These are phyloP conservation scores for Leucosporidium yakuticum DNA, from an alignment of 768 basidiomycete genomes.

Conservation along the genomic window DNA sequence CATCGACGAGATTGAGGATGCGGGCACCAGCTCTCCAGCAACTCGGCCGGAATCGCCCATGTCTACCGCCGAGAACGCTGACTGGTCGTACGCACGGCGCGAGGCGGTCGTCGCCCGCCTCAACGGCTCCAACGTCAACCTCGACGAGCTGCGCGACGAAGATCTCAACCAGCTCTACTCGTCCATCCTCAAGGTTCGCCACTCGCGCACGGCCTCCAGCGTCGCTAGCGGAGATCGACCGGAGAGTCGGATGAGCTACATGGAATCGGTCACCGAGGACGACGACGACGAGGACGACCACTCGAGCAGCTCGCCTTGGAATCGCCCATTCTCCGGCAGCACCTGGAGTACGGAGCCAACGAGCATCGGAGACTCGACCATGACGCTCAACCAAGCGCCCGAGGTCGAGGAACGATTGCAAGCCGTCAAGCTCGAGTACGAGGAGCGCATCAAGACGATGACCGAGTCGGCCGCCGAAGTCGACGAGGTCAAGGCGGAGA, in stretches of 20 bases:
- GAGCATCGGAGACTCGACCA: constrained; percentile 59
- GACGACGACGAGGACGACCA: constrained; percentile 33
- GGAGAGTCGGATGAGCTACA: constrained; percentile 54
- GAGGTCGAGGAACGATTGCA: constrained; percentile 52
- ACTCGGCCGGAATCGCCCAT: constrained; percentile 69
- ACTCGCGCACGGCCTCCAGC: constrained; percentile 57
- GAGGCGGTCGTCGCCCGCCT: constrained; percentile 85
- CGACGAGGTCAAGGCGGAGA: constrained; percentile 40
- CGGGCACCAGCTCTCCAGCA: constrained; percentile 47
- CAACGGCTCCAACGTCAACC: constrained; percentile 70
- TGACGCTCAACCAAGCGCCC: constrained; percentile 49
- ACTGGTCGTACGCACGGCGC: constrained; percentile 95
- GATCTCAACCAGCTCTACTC: constrained; percentile 69
- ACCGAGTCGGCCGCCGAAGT: constrained; percentile 45
- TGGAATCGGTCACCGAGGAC: constrained; percentile 35
- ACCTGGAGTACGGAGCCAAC: constrained; percentile 75
- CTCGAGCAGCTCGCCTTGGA: constrained; percentile 1
- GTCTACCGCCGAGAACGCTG: constrained; percentile 65
- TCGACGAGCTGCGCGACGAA: constrained; percentile 89
- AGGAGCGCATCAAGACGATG: constrained; percentile 26
- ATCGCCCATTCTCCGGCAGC: constrained; percentile 67
- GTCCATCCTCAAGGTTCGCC: constrained; percentile 87
- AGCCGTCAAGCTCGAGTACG: constrained; percentile 40
- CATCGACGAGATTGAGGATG: constrained; percentile 60
- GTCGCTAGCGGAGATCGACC: constrained; percentile 67